Evolutionary conservation across 768 basidiomycete species (phyloP).

Genomic region (Hortiboletus flavorubellus): DNA sequence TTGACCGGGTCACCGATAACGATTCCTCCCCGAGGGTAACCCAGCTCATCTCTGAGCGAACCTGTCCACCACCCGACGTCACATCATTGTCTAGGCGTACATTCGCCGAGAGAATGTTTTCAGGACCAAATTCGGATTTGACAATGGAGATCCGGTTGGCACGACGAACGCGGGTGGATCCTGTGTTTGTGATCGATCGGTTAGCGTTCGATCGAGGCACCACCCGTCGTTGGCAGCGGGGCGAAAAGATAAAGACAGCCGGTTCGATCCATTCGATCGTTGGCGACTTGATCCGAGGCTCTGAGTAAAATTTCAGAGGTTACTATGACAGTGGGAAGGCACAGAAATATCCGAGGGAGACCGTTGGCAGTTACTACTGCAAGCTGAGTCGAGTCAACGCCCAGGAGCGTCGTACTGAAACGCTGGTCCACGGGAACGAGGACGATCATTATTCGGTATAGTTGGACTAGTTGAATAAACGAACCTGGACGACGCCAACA

Average conservation of each 20-base stretch:
- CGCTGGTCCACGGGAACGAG: no score
- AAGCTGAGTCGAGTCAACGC: no score
- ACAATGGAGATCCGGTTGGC: neutral
- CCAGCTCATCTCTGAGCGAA: neutral
- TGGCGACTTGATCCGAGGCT: neutral
- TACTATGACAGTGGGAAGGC: neutral
- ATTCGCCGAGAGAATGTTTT: constrained; percentile 10
- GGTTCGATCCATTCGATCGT: neutral
- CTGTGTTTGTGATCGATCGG: neutral
- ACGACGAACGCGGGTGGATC: neutral
- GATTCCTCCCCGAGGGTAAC: constrained; percentile 8
- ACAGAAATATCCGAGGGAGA: neutral
- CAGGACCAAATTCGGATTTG: constrained; percentile 4
- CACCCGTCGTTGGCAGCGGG: neutral
- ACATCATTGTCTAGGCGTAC: neutral
- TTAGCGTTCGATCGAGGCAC: neutral
- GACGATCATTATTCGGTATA: no score
- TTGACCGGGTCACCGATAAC: constrained; percentile 4
- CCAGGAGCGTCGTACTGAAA: no score
- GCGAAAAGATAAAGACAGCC: neutral
- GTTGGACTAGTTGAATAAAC: no score
- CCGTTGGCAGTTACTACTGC: neutral
- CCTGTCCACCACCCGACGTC: neutral
- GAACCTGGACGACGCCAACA: no score
- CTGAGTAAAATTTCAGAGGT: neutral